Conservation (phyloP, 1,284 basidiomycete genomes). For the Trichosporon sp. region DNA sequence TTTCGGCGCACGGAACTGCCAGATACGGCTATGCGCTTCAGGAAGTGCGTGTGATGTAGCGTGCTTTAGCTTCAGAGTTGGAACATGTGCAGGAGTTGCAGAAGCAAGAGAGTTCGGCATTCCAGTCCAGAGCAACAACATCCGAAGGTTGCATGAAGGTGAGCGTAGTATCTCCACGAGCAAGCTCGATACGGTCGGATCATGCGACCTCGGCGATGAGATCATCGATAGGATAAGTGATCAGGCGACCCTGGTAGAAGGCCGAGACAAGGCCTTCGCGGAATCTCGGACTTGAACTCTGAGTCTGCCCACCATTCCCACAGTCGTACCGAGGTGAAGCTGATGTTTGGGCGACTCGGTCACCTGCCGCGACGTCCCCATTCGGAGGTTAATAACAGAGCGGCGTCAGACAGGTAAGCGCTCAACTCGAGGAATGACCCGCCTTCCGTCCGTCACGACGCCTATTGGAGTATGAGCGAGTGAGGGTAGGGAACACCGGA, state of each 20-base stretch:
- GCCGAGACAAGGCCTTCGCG: neutral
- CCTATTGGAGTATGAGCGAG: no score
- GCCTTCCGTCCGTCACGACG: no score
- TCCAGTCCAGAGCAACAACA: neutral
- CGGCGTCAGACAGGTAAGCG: no score
- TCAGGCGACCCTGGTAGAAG: neutral
- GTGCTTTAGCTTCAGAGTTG: constrained; percentile 3
- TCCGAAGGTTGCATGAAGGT: neutral
- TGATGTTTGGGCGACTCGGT: neutral
- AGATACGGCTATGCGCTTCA: neutral
- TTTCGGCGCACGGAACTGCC: neutral
- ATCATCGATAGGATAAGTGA: neutral
- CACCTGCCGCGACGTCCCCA: no score
- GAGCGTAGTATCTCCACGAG: neutral
- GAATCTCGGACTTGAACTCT: neutral
- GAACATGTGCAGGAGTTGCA: neutral
- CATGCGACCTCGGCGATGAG: neutral
- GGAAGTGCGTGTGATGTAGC: neutral
- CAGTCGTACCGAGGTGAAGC: neutral
- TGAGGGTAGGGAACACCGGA: no score
- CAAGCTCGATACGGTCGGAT: neutral
- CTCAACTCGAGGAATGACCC: no score
- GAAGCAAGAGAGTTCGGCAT: neutral
- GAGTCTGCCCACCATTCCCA: neutral
- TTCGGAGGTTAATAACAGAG: no score